Evolutionary conservation across 2,329 filamentous ascomycete genomes (phyloP), one percentile per base, ranked within the genome.

Genomic region (Aspergillus sp.): DNA sequence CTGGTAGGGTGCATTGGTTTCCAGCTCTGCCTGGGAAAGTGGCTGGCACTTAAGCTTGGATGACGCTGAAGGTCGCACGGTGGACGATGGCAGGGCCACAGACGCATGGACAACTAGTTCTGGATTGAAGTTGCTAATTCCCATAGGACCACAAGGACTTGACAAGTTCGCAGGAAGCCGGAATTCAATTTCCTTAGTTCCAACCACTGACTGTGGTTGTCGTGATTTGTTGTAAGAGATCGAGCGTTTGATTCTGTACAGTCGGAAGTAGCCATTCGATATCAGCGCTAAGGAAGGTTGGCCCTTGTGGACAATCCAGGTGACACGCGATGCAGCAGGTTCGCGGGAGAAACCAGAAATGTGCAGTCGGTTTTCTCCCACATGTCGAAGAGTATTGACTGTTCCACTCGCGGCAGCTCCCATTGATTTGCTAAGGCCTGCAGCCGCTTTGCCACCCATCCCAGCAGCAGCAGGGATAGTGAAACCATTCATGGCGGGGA

Each of bases 1-100:
- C 68, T 96, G 93, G 67, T 96, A 98, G 2, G 93, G 91, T 4
- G 93, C 90, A 69, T 93, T 97, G 1, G 93, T 96, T 70, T 99
- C 95, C 63, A 96, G 96, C 78, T 97, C 93, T 6, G 91, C 91
- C 85, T 93, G 71, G 78, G 89, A 71, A 77, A 90, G 74, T 79
- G 89, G 71, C 79, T 83, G 67, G 73, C 76, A 67, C 76, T 79
- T 65, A 63, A 67, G 50, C 68, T 70, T 62, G 63, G 67, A 66
- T 68, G 72, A 54, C 72, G 73, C 65, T 72, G 77, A 67, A 62
- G 76, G 60, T 78, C 80, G 61, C 80, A 79, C 55, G 25, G 58
- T 66, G 5, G 65, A 62, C 3, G 71, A 72, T 7, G 76, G 70
- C 23, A 79, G 63, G 25, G 74, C 73, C 72, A 82, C 79, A 57